phyloP scores from a whole-genome alignment of 1,139 yeast genomes.

The Kodamaea derodonti region DNA sequence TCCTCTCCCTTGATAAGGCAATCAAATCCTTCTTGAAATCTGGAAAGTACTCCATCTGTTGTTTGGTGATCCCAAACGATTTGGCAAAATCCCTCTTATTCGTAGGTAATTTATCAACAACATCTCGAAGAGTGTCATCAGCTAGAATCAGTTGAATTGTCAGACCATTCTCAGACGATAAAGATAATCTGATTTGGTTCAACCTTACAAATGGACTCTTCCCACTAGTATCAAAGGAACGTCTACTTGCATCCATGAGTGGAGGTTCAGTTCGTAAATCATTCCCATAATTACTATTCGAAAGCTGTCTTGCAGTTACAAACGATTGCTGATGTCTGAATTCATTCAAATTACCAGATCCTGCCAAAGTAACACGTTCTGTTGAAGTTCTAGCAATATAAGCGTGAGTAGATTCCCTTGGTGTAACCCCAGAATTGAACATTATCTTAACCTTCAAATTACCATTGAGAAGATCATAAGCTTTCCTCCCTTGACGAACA shows the following conservation, averaged over 20 bases:
- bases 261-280: slow-evolving; percentile 3
- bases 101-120: slow-evolving; percentile 55
- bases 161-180: slow-evolving; percentile 40
- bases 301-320: slow-evolving; percentile 25
- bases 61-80: slow-evolving; percentile 36
- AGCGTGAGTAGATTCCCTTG: not conserved
- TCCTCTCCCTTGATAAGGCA: slow-evolving; percentile 32
- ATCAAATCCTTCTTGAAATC: slow-evolving; percentile 44
- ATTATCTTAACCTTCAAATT: slow-evolving; percentile 36
- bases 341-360: slow-evolving; percentile 9
- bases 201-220: slow-evolving; percentile 24
- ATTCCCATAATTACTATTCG: slow-evolving; percentile 13
- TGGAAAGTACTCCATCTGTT: slow-evolving; percentile 41
- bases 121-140: slow-evolving; percentile 48
- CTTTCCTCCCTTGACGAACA: slow-evolving; percentile 55
- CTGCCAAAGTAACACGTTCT: not conserved
- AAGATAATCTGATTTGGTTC: slow-evolving; percentile 40
- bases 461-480: slow-evolving; percentile 44
- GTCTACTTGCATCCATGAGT: slow-evolving; percentile 5
- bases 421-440: slow-evolving; percentile 1
- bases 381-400: not conserved
- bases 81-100: slow-evolving; percentile 47
- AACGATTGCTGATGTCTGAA: slow-evolving; percentile 23
- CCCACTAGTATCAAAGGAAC: not conserved
- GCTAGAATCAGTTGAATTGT: slow-evolving; percentile 42